These are phyloP conservation scores for Kluyveromyces lactis DNA, from an alignment of 805 yeast genomes.

Conservation along the genomic window DNA sequence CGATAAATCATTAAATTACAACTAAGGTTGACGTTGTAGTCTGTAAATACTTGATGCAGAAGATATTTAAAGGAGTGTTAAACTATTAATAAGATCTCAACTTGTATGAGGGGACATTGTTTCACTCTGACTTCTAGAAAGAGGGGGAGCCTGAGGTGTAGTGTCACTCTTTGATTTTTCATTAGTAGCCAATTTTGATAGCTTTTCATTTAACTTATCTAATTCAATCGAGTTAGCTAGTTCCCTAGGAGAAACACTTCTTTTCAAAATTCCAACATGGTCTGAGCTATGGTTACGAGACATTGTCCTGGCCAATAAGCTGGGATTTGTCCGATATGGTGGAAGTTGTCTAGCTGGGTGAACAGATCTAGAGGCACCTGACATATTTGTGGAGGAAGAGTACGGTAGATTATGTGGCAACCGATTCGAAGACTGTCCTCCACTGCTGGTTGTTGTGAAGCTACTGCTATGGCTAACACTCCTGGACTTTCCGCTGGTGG, in stretches of 20 bases:
- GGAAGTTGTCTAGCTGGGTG: slow-evolving; percentile 6
- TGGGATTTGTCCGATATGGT: slow-evolving; percentile 2
- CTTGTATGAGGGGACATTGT: neutral
- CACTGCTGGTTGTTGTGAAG: neutral
- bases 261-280: slow-evolving; percentile 1
- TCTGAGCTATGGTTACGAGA: slow-evolving; percentile 4
- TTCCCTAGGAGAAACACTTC: slow-evolving; percentile 3
- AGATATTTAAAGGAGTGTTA: neutral
- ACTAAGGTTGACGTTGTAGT: neutral
- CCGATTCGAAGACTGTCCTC: neutral
- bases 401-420: neutral
- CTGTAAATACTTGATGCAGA: too few relatives aligned
- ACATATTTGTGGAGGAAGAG: slow-evolving; percentile 2
- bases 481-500: slow-evolving; percentile 12
- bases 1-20: neutral
- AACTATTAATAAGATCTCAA: slow-evolving; percentile 3
- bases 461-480: slow-evolving; percentile 7
- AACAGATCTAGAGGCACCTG: slow-evolving; percentile 2
- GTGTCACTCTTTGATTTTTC: slow-evolving; percentile 6
- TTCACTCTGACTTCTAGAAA: slow-evolving; percentile 15
- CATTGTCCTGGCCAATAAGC: slow-evolving; percentile 7
- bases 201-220: slow-evolving; percentile 27
- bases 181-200: slow-evolving; percentile 17
- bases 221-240: slow-evolving; percentile 14
- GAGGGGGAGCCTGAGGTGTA: slow-evolving; percentile 2